Base-by-base conservation (phyloP, 1,284 basidiomycete genomes). In the Rhodotorula mucilaginosa region DNA sequence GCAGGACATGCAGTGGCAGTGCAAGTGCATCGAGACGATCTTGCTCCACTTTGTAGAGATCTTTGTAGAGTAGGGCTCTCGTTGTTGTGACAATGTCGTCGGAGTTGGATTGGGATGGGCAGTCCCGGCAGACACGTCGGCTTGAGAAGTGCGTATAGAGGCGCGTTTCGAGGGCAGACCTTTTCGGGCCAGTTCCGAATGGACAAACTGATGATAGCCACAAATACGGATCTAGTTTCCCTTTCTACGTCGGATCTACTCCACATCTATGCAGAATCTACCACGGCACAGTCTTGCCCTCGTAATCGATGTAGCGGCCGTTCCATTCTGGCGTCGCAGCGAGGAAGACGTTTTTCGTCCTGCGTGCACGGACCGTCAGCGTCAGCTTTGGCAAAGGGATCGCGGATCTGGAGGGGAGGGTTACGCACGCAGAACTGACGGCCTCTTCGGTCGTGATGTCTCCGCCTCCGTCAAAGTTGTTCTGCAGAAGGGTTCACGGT, bases 1-100 rank as follows among this genome's bases (percentile, higher is more conserved):
- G 76, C 85, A 85, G 61, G 87, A 89, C 76, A 86, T 87, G 80
- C 84, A 83, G 75, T 86, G 82, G 81, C 89, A 88, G 83, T 88
- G 88, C 81, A 88, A 91, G 89, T 90, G 90, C 26, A 87, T 94
- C 75, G 91, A 93, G 82, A 93, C 91, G 10, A 93, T 94, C 77
- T 82, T 94, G 74, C 87, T 89, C 77, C 90, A 92, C 80, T 93
- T 91, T 81, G 87, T 85, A 70, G 91, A 92, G 83, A 93, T 93
- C 76, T 93, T 91, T 80, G 87, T 91, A 65, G 89, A 90, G 68
- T 72, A 61, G 39, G 21, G 15, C 54, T 26, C 26, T 13, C 39
- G 8, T 29, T 29, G 54, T 56, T 29, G n/a, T 26, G 13, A 26
- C n/a, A n/a, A 56, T 29, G 5, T 29, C 26, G 10, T 56, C 31